A percentile compares a stretch with the other conserved stretches of the same genome.
Evolutionary conservation across 306 rosid species (phyloP).

Genomic region (Lithocarpus polystachyus): DNA sequence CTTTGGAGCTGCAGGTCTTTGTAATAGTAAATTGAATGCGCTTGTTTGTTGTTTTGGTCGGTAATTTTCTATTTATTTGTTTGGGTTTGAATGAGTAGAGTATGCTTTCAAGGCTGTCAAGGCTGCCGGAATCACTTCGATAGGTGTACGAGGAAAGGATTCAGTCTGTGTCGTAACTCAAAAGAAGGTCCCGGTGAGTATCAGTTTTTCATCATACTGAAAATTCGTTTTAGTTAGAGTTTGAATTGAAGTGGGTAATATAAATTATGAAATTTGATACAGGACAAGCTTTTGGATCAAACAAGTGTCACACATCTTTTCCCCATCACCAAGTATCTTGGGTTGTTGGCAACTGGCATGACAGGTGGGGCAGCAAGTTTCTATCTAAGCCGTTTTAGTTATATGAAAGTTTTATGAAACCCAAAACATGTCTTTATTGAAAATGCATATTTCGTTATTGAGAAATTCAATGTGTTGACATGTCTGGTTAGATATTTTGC

Average conservation of each 20-base stretch:
- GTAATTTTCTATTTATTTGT: conserved; percentile 23
- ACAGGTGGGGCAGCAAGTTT: conserved; percentile 46
- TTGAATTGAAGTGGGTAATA: conserved; percentile 6
- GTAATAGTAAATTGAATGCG: not conserved
- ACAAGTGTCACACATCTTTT: conserved; percentile 93
- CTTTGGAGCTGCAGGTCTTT: not conserved
- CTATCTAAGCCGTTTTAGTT: conserved; percentile 9
- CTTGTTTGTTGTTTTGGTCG: not conserved
- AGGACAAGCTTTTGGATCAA: conserved; percentile 99
- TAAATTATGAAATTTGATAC: conserved; percentile 24
- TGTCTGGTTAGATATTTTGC: not conserved
- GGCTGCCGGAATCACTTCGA: conserved; percentile 89
- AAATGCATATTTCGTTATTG: not conserved
- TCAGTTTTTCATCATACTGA: not conserved
- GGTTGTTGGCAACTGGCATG: conserved; percentile 96
- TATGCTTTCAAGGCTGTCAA: conserved; percentile 99
- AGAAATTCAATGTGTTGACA: not conserved
- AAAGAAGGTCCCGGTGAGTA: conserved; percentile 96
- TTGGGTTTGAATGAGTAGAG: conserved; percentile 48
- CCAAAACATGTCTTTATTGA: not conserved
- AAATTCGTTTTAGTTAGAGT: not conserved
- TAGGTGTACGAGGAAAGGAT: conserved; percentile 92
- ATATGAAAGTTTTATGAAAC: not conserved
- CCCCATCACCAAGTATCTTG: conserved; percentile 86
- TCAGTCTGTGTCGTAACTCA: conserved; percentile 97